These are phyloP conservation scores for Paecilomyces sp. DNA, from an alignment of 2,329 filamentous ascomycete species.

Conservation along the genomic window DNA sequence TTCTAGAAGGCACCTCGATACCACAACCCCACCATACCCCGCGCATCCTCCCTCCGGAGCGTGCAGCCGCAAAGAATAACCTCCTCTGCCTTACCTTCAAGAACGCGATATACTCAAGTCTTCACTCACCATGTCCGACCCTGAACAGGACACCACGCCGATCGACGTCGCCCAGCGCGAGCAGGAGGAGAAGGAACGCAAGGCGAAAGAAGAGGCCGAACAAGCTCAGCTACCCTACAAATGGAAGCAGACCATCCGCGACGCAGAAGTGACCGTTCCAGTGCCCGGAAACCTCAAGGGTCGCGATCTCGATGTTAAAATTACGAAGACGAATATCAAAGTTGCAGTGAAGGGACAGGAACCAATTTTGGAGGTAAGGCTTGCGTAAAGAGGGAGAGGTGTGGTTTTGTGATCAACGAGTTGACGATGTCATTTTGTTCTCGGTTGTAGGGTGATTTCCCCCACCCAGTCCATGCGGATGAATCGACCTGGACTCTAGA, in stretches of 20 bases:
- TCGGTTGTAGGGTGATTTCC: constrained; percentile 65
- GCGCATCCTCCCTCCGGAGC: neutral
- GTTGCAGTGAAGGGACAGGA: constrained; percentile 85
- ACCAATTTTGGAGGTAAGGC: constrained; percentile 67
- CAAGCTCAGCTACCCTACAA: constrained; percentile 92
- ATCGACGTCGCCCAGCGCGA: constrained; percentile 42
- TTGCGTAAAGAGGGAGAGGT: no score
- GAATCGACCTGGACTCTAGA: constrained; percentile 94
- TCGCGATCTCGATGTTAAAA: constrained; percentile 71
- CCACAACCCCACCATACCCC: neutral
- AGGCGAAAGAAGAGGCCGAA: constrained; percentile 72
- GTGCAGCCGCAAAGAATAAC: neutral
- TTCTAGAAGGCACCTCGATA: neutral
- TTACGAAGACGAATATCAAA: constrained; percentile 70
- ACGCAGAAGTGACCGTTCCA: constrained; percentile 71
- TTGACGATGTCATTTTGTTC: constrained; percentile 2
- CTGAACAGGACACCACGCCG: constrained; percentile 22
- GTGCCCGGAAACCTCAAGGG: constrained; percentile 80
- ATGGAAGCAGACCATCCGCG: constrained; percentile 88
- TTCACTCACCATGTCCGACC: constrained; percentile 13
- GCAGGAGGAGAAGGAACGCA: constrained; percentile 50
- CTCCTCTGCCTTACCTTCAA: neutral
- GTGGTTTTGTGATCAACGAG: neutral
- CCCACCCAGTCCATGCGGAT: constrained; percentile 70
- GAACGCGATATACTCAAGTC: neutral